Conservation (phyloP, 2,329 filamentous ascomycete genomes). For the Xylariales sp. region DNA sequence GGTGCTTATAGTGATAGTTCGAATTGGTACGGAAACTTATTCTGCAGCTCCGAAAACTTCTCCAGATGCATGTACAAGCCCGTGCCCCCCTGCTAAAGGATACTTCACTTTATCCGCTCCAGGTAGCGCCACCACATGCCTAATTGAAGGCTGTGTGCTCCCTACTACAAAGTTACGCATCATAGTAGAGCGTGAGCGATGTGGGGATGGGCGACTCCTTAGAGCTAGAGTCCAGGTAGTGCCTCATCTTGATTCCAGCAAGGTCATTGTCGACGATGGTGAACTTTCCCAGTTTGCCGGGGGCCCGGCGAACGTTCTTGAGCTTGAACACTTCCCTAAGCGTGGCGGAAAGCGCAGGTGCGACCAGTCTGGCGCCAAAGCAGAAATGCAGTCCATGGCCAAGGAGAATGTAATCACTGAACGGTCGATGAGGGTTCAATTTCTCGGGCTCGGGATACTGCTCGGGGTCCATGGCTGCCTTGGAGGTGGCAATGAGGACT, state of each 20-base stretch:
- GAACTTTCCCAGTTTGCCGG: constrained; percentile 60
- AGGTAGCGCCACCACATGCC: too few species aligned
- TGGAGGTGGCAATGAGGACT: constrained; percentile 27
- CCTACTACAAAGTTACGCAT: too few species aligned
- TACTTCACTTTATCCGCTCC: too few species aligned
- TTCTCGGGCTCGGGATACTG: constrained; percentile 57
- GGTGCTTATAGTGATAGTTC: too few species aligned
- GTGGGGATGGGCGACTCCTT: constrained; percentile 11
- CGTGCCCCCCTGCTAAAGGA: too few species aligned
- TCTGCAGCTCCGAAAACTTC: too few species aligned
- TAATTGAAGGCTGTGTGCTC: too few species aligned
- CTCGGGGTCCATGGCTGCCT: constrained; percentile 49
- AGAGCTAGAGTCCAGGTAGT: constrained; percentile 9
- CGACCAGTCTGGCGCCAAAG: constrained; percentile 55
- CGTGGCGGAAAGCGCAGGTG: constrained; percentile 62
- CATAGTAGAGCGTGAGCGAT: constrained; percentile 8
- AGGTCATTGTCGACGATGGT: constrained; percentile 24
- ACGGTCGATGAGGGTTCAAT: constrained; percentile 59
- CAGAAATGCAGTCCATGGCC: constrained; percentile 58
- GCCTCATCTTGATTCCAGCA: constrained; percentile 8
- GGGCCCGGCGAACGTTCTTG: constrained; percentile 55
- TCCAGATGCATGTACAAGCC: too few species aligned
- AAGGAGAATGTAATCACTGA: constrained; percentile 61
- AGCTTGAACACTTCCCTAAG: constrained; percentile 60
- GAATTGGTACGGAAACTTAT: too few species aligned